These are phyloP conservation scores for Mucor ambiguus DNA, from an alignment of 371 early-diverging fungal species.

Conservation along the genomic window DNA sequence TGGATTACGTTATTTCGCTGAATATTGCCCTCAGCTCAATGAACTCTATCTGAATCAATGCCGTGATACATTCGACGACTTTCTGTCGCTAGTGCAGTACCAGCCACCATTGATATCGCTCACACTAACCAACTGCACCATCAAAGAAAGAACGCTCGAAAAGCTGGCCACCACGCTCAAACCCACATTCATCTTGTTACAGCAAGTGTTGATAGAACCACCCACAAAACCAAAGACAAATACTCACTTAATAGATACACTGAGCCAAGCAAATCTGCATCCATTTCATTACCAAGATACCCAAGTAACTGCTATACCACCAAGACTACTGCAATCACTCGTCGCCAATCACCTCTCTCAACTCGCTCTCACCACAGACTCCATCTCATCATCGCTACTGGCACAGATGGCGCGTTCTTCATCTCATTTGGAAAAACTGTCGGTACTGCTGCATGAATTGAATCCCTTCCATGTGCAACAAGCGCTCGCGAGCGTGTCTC, in stretches of 20 bases:
- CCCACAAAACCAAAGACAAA: not conserved
- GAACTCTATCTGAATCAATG: constrained; percentile 49
- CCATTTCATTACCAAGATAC: constrained; percentile 24
- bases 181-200: constrained; percentile 29
- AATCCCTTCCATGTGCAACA: constrained; percentile 25
- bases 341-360: constrained; percentile 26
- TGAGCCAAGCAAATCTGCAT: constrained; percentile 5
- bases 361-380: constrained; percentile 37
- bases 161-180: constrained; percentile 19
- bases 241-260: constrained; percentile 5
- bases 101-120: constrained; percentile 32
- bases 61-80: constrained; percentile 51
- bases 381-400: constrained; percentile 29
- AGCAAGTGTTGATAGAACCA: constrained; percentile 42
- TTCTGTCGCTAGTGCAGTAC: constrained; percentile 29
- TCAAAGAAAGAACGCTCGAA: constrained; percentile 34
- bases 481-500: constrained; percentile 21
- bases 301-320: constrained; percentile 28
- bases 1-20: constrained; percentile 40
- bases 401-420: constrained; percentile 29
- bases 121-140: constrained; percentile 41
- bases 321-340: constrained; percentile 17
- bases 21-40: constrained; percentile 36
- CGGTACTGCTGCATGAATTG: constrained; percentile 42
- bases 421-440: constrained; percentile 35